Base-by-base conservation (phyloP, 768 basidiomycete species). In the Leccinum aurantiacum region DNA sequence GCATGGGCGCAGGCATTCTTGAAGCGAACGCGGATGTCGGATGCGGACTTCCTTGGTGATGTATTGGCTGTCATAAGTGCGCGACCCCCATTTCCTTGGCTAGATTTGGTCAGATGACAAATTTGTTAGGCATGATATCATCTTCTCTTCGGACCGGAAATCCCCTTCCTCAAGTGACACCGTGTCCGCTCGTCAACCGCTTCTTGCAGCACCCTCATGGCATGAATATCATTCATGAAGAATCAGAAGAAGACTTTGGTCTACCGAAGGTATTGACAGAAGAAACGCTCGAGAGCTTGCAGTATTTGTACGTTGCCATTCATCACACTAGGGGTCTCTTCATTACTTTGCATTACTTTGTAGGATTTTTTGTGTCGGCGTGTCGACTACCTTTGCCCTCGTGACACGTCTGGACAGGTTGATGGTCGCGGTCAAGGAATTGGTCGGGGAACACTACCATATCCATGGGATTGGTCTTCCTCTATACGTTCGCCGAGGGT, bases 371-470 rank as follows among this genome's bases (percentile, higher is more conserved):
- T 88, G 84, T 55, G 89, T 90, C 10, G 90, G 88, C 8, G 84
- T 89, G 22, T 82, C 89, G 1, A 88, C 86, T 1, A 78, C 87
- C 0, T 89, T 82, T 63, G 80, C 82, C 0, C 82, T 94, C 44
- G 76, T 94, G n/a, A 81, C 82, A 6, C 82, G 90, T 10, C 75
- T 95, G 13, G 93, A 95, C 68, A 77, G 83, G 54, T 73, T 94
- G 59, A 90, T 94, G 85, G 68, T 92, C 3, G 90, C 90, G 3
- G 84, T 85, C 15, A 95, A 95, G 70, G 90, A 93, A 72, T 77
- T 94, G 49, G 90, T 94, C 1, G 92, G 92, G 2, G 92, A 94
- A 70, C 88, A 90, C 64, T 92, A 89, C 69, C 89, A 93, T 68
- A 89, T 93, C n/a, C 82, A 87, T 59, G 89, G 89, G 0, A 73